A percentile compares a stretch with the other conserved stretches of the same genome.
phyloP scores from a whole-genome alignment of 345 rosid species.

The Cardamine resedifolia region DNA sequence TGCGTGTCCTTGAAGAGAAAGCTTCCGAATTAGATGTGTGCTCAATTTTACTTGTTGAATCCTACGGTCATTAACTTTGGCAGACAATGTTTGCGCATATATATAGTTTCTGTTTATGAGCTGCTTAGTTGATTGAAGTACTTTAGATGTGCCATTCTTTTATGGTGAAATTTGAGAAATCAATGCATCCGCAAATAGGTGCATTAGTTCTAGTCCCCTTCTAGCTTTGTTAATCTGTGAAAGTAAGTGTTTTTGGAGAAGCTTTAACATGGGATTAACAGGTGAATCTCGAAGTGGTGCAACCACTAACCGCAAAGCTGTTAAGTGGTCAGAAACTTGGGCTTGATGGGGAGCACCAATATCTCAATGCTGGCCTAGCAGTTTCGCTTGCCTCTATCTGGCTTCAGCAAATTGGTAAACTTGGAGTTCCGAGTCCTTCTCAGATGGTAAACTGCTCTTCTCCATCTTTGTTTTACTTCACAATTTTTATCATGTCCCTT shows the following conservation, averaged over 20 bases:
- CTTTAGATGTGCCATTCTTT: neutral
- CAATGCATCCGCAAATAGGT: neutral
- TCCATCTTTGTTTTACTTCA: slow-evolving; percentile 11
- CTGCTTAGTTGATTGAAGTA: slow-evolving; percentile 14
- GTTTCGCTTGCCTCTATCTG: slow-evolving; percentile 69
- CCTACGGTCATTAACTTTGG: neutral
- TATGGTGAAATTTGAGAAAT: slow-evolving; percentile 5
- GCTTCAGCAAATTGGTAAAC: slow-evolving; percentile 82
- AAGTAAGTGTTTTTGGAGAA: slow-evolving; percentile 1
- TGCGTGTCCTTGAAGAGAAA: slow-evolving; percentile 78
- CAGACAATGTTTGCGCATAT: neutral
- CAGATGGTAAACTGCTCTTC: slow-evolving; percentile 49
- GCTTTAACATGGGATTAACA: slow-evolving; percentile 37
- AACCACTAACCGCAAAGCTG: slow-evolving; percentile 59
- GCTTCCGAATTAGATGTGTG: slow-evolving; percentile 72
- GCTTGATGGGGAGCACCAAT: slow-evolving; percentile 95
- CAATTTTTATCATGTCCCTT: neutral
- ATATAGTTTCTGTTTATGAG: neutral
- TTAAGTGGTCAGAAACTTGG: slow-evolving; percentile 73
- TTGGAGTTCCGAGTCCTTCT: slow-evolving; percentile 44
- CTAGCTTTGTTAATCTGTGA: slow-evolving; percentile 8
- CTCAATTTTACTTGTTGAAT: slow-evolving; percentile 33
- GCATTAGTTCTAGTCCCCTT: slow-evolving; percentile 4
- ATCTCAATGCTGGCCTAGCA: slow-evolving; percentile 87
- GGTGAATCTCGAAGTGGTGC: slow-evolving; percentile 72